Evolutionary conservation across 129 eudicot species (phyloP).

Genomic region (Artemisia annua): DNA sequence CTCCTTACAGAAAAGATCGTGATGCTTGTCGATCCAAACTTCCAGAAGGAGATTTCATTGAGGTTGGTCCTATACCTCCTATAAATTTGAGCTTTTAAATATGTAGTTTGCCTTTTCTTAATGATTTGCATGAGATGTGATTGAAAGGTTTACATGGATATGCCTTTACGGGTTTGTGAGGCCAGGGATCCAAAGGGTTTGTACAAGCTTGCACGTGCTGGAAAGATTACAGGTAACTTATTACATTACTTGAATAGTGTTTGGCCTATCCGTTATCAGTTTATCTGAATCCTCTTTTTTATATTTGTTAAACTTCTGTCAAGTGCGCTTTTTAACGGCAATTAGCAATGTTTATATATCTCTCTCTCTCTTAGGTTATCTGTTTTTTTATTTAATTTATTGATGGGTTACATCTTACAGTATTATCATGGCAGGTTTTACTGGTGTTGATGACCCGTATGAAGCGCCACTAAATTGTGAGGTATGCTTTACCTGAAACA

Average conservation of each 20-base stretch:
- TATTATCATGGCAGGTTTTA: slow-evolving; percentile 65
- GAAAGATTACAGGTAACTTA: slow-evolving; percentile 77
- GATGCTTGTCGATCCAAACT: slow-evolving; percentile 75
- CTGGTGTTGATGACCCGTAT: slow-evolving; percentile 95
- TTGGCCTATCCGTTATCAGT: neutral
- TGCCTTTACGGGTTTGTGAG: slow-evolving; percentile 85
- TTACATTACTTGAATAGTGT: neutral
- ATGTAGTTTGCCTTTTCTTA: neutral
- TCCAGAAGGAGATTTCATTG: slow-evolving; percentile 88
- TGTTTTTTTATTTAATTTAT: slow-evolving; percentile 1
- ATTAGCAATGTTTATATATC: neutral
- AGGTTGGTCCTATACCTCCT: slow-evolving; percentile 45
- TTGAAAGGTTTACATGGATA: slow-evolving; percentile 83
- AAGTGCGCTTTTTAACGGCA: neutral
- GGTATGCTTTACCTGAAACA: slow-evolving; percentile 42
- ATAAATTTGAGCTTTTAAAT: slow-evolving; percentile 7
- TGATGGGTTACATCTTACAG: neutral
- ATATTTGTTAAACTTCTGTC: neutral
- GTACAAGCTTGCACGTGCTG: slow-evolving; percentile 95
- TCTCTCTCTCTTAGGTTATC: neutral
- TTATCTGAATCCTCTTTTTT: neutral
- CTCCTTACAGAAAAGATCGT: slow-evolving; percentile 91
- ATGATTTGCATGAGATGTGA: slow-evolving; percentile 5
- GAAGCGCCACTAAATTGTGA: slow-evolving; percentile 81
- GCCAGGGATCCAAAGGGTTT: slow-evolving; percentile 96